Conservation (phyloP, 352 stramenopile genomes). For the Pythium sp. region DNA sequence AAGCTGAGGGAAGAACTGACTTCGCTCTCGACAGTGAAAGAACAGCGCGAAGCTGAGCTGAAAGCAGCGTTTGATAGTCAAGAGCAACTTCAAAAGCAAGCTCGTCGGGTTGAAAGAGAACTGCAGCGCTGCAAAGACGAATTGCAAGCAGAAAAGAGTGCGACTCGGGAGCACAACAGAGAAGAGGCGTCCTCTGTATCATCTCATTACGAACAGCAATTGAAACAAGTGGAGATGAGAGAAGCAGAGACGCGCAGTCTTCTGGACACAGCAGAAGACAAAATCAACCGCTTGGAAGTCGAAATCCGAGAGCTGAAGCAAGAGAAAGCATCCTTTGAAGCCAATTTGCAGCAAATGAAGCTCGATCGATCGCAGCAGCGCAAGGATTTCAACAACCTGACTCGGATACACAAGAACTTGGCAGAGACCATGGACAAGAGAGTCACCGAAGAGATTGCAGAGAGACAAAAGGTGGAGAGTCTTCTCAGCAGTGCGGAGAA, state of each 20-base stretch:
- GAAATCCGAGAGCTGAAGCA: slow-evolving; percentile 31
- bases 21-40: slow-evolving; percentile 20
- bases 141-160: slow-evolving; percentile 23
- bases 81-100: slow-evolving; percentile 31
- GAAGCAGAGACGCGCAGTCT: slow-evolving; percentile 18
- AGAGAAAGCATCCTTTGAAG: background rate
- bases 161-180: slow-evolving; percentile 20
- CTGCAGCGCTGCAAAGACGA: slow-evolving; percentile 26
- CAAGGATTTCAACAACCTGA: slow-evolving; percentile 62
- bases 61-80: slow-evolving; percentile 26
- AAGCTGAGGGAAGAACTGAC: slow-evolving; percentile 23
- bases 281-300: slow-evolving; percentile 14
- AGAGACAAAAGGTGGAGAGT: slow-evolving; percentile 24
- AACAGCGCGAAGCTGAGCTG: slow-evolving; percentile 30
- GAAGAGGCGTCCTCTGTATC: slow-evolving; percentile 25
- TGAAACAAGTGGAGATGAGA: slow-evolving; percentile 27
- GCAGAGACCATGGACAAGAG: slow-evolving; percentile 43
- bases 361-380: slow-evolving; percentile 37
- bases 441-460: slow-evolving; percentile 32
- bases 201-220: slow-evolving; percentile 27
- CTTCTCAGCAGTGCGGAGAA: slow-evolving; percentile 23
- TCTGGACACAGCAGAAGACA: slow-evolving; percentile 6
- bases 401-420: slow-evolving; percentile 68
- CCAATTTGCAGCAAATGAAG: slow-evolving; percentile 23
- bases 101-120: slow-evolving; percentile 27